phyloP scores from a whole-genome alignment of 805 yeast genomes.

The Wickerhamiella cacticola region DNA sequence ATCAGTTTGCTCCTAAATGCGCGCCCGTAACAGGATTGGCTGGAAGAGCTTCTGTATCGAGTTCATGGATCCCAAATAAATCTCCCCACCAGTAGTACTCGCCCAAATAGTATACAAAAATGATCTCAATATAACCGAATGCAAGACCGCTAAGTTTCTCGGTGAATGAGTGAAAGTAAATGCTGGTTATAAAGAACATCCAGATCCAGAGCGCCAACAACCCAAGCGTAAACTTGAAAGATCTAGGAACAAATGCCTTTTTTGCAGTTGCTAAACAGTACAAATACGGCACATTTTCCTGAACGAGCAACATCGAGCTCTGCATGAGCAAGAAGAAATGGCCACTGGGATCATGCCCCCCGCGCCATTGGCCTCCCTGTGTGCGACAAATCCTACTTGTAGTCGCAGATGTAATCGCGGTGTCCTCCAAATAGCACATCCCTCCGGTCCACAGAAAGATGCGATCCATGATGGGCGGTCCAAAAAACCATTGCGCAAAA shows the following conservation, averaged over 20 bases:
- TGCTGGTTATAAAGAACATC: slow-evolving; percentile 74
- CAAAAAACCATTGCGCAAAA: slow-evolving; percentile 81
- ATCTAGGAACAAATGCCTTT: slow-evolving; percentile 5
- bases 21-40: background rate
- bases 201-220: slow-evolving; percentile 58
- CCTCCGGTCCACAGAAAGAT: slow-evolving; percentile 79
- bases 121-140: slow-evolving; percentile 45
- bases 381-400: slow-evolving; percentile 34
- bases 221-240: slow-evolving; percentile 26
- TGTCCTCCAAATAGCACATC: slow-evolving; percentile 34
- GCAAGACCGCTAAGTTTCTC: slow-evolving; percentile 66
- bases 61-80: slow-evolving; percentile 10
- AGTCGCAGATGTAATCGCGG: slow-evolving; percentile 8
- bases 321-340: slow-evolving; percentile 72
- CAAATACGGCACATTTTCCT: slow-evolving; percentile 42
- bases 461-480: slow-evolving; percentile 79
- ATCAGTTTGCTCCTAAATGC: too few relatives aligned
- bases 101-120: slow-evolving; percentile 33
- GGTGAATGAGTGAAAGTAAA: slow-evolving; percentile 67
- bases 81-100: slow-evolving; percentile 11
- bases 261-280: slow-evolving; percentile 14
- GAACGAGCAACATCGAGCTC: slow-evolving; percentile 50
- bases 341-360: slow-evolving; percentile 96
- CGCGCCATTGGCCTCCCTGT: slow-evolving; percentile 55
- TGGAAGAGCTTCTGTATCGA: slow-evolving; percentile 8